A percentile compares a stretch with the other conserved stretches of the same genome.
Evolutionary conservation across 768 basidiomycete genomes (phyloP).

Genomic region (Lactarius tabidus): DNA sequence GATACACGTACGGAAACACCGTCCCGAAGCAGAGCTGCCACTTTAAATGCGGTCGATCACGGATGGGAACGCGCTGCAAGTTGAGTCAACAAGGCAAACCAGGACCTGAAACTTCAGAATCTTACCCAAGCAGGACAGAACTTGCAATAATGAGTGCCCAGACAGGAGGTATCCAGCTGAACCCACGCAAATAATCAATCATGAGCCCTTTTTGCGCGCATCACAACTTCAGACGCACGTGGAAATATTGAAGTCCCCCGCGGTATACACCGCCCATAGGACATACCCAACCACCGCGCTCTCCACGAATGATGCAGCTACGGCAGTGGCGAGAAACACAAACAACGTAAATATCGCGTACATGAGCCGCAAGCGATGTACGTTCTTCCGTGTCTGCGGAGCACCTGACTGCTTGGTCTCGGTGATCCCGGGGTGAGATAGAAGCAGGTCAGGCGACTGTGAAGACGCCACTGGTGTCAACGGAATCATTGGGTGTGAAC

Average conservation of each 20-base stretch:
- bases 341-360: slow-evolving; percentile 23
- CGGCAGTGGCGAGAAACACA: slow-evolving; percentile 14
- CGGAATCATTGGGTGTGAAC: slow-evolving; percentile 11
- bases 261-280: slow-evolving; percentile 18
- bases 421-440: background rate
- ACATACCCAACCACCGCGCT: slow-evolving; percentile 26
- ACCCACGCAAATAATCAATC: background rate
- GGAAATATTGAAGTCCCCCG: slow-evolving; percentile 22
- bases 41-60: slow-evolving; percentile 26
- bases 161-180: slow-evolving; percentile 23
- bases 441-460: slow-evolving; percentile 10
- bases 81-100: background rate
- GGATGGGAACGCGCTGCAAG: slow-evolving; percentile 21
- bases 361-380: slow-evolving; percentile 21
- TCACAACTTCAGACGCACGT: slow-evolving; percentile 20
- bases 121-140: slow-evolving; percentile 21
- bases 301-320: slow-evolving; percentile 19
- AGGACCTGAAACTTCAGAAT: background rate
- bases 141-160: slow-evolving; percentile 26
- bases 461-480: slow-evolving; percentile 15
- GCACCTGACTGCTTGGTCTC: background rate
- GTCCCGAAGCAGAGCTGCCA: background rate
- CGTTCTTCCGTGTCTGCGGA: slow-evolving; percentile 14
- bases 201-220: background rate
- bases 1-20: background rate